Conservation (phyloP, 108 stramenopile species). For the Fistulifera pelliculosa region DNA sequence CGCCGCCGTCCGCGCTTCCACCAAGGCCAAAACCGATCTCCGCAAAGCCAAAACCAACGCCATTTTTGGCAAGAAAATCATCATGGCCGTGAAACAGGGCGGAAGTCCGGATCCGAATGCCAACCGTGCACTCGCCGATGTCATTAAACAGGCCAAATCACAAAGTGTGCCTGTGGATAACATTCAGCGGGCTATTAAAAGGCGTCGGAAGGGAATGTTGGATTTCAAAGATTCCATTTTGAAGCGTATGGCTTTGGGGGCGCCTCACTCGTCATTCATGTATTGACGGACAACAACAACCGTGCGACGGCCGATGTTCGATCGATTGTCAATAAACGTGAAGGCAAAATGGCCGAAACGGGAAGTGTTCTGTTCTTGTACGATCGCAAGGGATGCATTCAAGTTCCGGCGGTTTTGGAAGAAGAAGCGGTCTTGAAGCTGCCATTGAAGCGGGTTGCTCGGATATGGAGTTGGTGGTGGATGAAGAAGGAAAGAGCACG, state of each 20-base stretch:
- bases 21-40: slow-evolving; percentile 82
- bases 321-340: slow-evolving; percentile 54
- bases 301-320: slow-evolving; percentile 75
- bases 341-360: slow-evolving; percentile 77
- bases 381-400: slow-evolving; percentile 70
- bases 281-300: slow-evolving; percentile 79
- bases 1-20: slow-evolving; percentile 79
- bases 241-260: slow-evolving; percentile 75
- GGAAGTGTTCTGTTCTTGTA: slow-evolving; percentile 86
- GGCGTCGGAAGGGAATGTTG: slow-evolving; percentile 66
- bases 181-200: slow-evolving; percentile 84
- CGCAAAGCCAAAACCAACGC: slow-evolving; percentile 82
- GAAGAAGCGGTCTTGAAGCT: slow-evolving; percentile 62
- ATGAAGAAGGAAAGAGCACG: slow-evolving; percentile 49
- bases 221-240: slow-evolving; percentile 76
- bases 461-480: slow-evolving; percentile 33
- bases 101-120: slow-evolving; percentile 70
- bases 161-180: slow-evolving; percentile 39
- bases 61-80: slow-evolving; percentile 80
- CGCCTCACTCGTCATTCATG: slow-evolving; percentile 61
- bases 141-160: slow-evolving; percentile 80
- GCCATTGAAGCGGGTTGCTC: slow-evolving; percentile 80
- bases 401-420: slow-evolving; percentile 43
- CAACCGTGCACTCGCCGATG: slow-evolving; percentile 56
- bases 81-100: slow-evolving; percentile 71